phyloP scores from a whole-genome alignment of 257 asterid species.

The Gynochthodes officinalis region DNA sequence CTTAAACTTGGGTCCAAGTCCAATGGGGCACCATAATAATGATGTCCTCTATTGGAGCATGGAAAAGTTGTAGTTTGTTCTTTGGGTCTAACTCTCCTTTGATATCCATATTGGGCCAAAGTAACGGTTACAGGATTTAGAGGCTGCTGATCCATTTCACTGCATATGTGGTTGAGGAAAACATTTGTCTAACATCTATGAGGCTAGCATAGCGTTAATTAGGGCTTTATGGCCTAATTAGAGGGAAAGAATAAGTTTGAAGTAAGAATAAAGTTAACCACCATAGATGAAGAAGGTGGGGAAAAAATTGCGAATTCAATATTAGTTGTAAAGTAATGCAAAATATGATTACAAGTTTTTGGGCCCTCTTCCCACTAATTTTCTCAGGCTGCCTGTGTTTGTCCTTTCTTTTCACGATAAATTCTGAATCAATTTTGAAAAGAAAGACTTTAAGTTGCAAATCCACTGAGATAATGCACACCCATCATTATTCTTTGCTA shows the following conservation, averaged over 20 bases:
- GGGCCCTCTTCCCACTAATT: background rate
- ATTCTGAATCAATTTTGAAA: background rate
- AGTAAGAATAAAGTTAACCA: background rate
- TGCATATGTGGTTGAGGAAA: background rate
- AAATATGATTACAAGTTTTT: background rate
- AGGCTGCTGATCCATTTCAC: background rate
- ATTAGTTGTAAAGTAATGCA: constrained; percentile 1
- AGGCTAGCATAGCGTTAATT: background rate
- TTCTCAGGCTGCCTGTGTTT: background rate
- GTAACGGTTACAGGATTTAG: background rate
- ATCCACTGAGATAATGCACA: background rate
- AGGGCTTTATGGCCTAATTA: background rate
- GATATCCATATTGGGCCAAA: background rate
- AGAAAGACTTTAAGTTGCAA: background rate
- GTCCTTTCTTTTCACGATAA: background rate
- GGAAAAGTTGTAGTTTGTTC: background rate
- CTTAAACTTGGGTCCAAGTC: background rate
- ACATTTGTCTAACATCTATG: background rate
- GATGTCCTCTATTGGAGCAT: no score
- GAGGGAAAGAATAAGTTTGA: background rate
- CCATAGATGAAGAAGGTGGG: background rate
- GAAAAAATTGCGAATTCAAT: background rate
- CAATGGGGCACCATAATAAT: background rate
- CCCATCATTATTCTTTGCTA: background rate
- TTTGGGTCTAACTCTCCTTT: background rate